Evolutionary conservation across 2,329 filamentous ascomycete genomes (phyloP).

Genomic region (Fusarium sp.): DNA sequence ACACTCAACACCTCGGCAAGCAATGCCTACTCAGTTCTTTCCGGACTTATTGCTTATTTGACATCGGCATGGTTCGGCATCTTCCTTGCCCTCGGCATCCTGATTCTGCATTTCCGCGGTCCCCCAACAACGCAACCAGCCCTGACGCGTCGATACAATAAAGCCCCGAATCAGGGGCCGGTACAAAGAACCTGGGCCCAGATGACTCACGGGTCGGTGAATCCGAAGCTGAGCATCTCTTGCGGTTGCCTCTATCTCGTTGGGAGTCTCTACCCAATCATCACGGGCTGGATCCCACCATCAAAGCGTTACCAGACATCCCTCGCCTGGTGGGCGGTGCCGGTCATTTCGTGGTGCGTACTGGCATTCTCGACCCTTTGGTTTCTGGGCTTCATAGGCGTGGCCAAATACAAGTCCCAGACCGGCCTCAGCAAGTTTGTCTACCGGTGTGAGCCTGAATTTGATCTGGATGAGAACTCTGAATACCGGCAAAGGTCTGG

Average conservation of each 20-base stretch:
- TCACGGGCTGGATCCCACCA: background rate
- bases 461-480: background rate
- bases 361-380: background rate
- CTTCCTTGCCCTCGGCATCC: background rate
- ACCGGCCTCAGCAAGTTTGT: background rate
- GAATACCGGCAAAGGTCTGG: background rate
- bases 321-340: background rate
- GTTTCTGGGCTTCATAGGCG: background rate
- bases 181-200: background rate
- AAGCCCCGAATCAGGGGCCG: background rate
- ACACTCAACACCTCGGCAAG: background rate
- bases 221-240: background rate
- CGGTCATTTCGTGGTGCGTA: background rate
- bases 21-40: background rate
- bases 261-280: background rate
- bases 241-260: background rate
- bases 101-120: background rate
- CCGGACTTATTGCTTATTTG: background rate
- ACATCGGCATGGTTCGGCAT: background rate
- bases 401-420: background rate
- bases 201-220: background rate
- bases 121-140: background rate
- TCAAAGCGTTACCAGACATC: background rate
- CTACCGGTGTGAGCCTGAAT: background rate
- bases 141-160: background rate